These are phyloP conservation scores for Sarocladiaceae sp. DNA, from an alignment of 2,329 filamentous ascomycete genomes.

Conservation along the genomic window DNA sequence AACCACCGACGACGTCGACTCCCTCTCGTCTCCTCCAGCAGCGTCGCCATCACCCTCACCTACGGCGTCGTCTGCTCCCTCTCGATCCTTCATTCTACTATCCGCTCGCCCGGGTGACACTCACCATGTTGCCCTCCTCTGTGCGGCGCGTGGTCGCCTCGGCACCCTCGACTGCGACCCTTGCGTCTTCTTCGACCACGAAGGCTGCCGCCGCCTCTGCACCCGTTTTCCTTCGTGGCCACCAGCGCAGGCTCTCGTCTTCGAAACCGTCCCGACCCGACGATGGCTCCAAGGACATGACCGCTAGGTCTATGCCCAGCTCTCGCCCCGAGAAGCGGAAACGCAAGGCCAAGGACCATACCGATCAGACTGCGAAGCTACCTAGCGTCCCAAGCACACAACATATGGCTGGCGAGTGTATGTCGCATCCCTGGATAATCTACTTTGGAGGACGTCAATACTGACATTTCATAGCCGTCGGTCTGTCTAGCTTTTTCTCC, in stretches of 20 bases:
- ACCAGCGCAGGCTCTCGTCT: conserved; percentile 52
- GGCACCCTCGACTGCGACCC: conserved; percentile 37
- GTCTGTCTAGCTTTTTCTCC: conserved; percentile 89
- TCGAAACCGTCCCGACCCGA: conserved; percentile 58
- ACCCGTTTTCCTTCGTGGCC: conserved; percentile 31
- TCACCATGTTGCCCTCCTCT: conserved; percentile 47
- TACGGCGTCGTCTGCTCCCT: conserved; percentile 6
- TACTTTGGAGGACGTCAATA: not conserved
- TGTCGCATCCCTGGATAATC: conserved; percentile 16
- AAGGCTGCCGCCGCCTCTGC: conserved; percentile 26
- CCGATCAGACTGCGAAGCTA: conserved; percentile 48
- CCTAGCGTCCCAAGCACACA: conserved; percentile 71
- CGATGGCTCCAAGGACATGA: conserved; percentile 38
- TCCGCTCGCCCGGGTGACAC: conserved; percentile 9
- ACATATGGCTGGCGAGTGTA: conserved; percentile 63
- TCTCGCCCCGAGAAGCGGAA: conserved; percentile 49
- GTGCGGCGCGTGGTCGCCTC: conserved; percentile 48
- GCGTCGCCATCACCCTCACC: conserved; percentile 12
- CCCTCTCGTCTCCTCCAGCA: conserved; percentile 13
- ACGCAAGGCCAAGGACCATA: conserved; percentile 48
- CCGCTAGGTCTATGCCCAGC: conserved; percentile 42
- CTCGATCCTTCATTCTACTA: not conserved
- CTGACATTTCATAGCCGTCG: conserved; percentile 57
- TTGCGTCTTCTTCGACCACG: conserved; percentile 32
- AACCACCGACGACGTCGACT: conserved; percentile 9